Conservation (phyloP, 164 flowering plant genomes). For the Echeveria elegans region DNA sequence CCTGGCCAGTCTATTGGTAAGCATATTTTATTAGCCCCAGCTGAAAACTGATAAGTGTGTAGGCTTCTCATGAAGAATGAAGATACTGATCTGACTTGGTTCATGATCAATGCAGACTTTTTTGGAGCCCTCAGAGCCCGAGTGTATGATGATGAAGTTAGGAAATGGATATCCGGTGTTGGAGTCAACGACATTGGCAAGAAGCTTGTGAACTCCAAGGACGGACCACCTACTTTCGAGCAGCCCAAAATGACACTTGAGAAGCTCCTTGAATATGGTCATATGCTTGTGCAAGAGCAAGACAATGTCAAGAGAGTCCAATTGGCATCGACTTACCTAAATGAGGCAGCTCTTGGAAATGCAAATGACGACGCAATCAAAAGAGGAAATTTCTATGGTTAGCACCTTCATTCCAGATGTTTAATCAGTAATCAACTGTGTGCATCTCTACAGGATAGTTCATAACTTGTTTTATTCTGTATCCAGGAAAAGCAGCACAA, state of each 20-base stretch:
- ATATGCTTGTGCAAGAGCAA: constrained; percentile 17
- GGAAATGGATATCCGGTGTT: constrained; percentile 26
- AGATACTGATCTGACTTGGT: not conserved
- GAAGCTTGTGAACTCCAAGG: constrained; percentile 41
- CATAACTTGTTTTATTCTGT: not conserved
- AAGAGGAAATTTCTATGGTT: constrained; percentile 9
- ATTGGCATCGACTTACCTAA: constrained; percentile 36
- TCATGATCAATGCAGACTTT: constrained; percentile 25
- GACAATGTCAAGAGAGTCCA: constrained; percentile 34
- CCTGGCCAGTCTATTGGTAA: constrained; percentile 49
- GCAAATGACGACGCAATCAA: constrained; percentile 27
- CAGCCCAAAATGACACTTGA: constrained; percentile 35
- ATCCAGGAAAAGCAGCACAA: constrained; percentile 10
- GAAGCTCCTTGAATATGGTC: constrained; percentile 37
- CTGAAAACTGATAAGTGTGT: not conserved
- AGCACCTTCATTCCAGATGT: not conserved
- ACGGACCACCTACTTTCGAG: constrained; percentile 34
- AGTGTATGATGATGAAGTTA: constrained; percentile 43
- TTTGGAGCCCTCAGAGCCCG: constrained; percentile 46
- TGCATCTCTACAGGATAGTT: not conserved
- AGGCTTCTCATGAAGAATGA: not conserved
- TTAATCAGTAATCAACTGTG: not conserved
- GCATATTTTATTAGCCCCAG: not conserved
- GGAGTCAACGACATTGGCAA: constrained; percentile 31
- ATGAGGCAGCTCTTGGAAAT: constrained; percentile 44